phyloP scores from a whole-genome alignment of 2,329 filamentous ascomycete genomes.

The Colletotrichum brevisporum region DNA sequence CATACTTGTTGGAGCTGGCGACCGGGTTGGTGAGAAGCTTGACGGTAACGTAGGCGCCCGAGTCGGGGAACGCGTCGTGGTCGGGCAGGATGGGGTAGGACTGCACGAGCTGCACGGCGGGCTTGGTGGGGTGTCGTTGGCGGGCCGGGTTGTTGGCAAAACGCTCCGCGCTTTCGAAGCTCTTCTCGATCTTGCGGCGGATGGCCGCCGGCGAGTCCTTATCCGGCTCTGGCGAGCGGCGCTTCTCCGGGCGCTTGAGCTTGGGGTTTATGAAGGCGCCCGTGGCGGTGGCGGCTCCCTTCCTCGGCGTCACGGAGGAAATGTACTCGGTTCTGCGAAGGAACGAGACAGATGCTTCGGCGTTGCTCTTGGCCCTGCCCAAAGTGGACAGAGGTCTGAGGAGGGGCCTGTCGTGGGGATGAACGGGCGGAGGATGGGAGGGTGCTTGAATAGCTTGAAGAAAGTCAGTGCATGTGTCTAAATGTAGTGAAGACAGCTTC shows the following conservation, averaged over 20 bases:
- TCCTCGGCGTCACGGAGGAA: slow-evolving; percentile 71
- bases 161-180: slow-evolving; percentile 68
- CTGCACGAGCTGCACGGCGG: slow-evolving; percentile 64
- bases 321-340: slow-evolving; percentile 97
- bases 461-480: slow-evolving; percentile 35
- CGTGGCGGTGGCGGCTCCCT: slow-evolving; percentile 62
- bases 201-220: slow-evolving; percentile 76
- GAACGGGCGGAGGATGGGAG: slow-evolving; percentile 77
- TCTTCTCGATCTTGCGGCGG: slow-evolving; percentile 76
- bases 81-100: slow-evolving; percentile 75
- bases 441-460: slow-evolving; percentile 83
- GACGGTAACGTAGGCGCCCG: slow-evolving; percentile 77
- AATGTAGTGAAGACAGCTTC: slow-evolving; percentile 1
- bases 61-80: slow-evolving; percentile 77
- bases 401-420: slow-evolving; percentile 87
- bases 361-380: slow-evolving; percentile 82
- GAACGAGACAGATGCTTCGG: slow-evolving; percentile 87
- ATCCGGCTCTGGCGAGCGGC: slow-evolving; percentile 70
- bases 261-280: slow-evolving; percentile 50
- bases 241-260: slow-evolving; percentile 55
- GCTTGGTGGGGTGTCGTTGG: slow-evolving; percentile 69
- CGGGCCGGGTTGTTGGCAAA: slow-evolving; percentile 68
- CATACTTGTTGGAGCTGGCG: slow-evolving; percentile 65
- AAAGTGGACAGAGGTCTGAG: slow-evolving; percentile 87
- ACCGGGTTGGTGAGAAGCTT: slow-evolving; percentile 79